Conservation (phyloP, 331 rosid species). For the Arachis monticola region DNA sequence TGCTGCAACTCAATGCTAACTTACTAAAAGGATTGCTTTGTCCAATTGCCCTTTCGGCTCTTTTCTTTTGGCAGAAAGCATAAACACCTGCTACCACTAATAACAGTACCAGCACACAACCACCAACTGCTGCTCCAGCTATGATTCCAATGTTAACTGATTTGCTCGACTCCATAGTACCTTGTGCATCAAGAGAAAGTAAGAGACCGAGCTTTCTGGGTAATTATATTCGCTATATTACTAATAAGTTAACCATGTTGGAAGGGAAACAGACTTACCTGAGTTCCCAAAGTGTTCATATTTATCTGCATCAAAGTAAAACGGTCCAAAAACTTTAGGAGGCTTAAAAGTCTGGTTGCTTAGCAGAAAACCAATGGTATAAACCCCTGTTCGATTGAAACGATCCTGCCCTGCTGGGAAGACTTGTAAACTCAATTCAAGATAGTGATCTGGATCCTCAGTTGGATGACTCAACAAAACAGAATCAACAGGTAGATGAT, state of each 20-base stretch:
- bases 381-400: slow-evolving; percentile 53
- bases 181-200: slow-evolving; percentile 28
- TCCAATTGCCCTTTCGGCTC: slow-evolving; percentile 47
- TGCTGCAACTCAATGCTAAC: not conserved
- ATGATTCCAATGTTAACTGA: slow-evolving; percentile 40
- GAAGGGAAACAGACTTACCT: slow-evolving; percentile 42
- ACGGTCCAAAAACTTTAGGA: slow-evolving; percentile 52
- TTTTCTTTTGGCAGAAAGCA: slow-evolving; percentile 60
- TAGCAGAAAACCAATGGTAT: slow-evolving; percentile 50
- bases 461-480: slow-evolving; percentile 44
- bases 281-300: slow-evolving; percentile 25
- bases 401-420: slow-evolving; percentile 53
- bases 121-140: slow-evolving; percentile 61
- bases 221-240: not conserved
- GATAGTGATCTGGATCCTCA: slow-evolving; percentile 41
- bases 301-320: slow-evolving; percentile 36
- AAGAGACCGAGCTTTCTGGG: slow-evolving; percentile 27
- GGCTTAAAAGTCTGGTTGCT: slow-evolving; percentile 64
- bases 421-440: slow-evolving; percentile 44
- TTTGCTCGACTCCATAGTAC: slow-evolving; percentile 19
- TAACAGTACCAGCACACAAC: slow-evolving; percentile 47
- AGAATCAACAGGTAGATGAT: slow-evolving; percentile 50
- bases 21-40: slow-evolving; percentile 61
- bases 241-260: not conserved
- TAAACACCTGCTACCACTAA: slow-evolving; percentile 51